Conservation (phyloP, 305 asterid genomes). For the Fraxinus angustifolia region DNA sequence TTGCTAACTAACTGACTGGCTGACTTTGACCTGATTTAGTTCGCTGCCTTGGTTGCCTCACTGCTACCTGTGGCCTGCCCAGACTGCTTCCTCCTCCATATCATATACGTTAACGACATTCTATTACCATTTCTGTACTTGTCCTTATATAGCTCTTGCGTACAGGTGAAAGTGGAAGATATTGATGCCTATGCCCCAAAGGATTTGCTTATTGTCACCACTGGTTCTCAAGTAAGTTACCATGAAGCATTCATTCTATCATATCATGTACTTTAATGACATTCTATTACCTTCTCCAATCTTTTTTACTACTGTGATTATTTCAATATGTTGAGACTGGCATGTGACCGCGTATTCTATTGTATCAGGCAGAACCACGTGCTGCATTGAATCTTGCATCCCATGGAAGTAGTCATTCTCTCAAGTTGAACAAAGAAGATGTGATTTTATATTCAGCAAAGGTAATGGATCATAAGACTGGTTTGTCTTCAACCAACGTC, state of each 20-base stretch:
- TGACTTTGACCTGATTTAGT: neutral
- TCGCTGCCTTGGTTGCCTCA: neutral
- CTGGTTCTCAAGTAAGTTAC: conserved; percentile 95
- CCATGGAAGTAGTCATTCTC: conserved; percentile 90
- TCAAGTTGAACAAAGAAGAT: conserved; percentile 85
- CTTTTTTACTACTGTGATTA: conserved; percentile 16
- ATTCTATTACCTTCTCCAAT: conserved; percentile 1
- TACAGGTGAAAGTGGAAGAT: conserved; percentile 92
- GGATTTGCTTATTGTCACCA: conserved; percentile 95
- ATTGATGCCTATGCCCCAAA: conserved; percentile 94
- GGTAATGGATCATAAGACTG: conserved; percentile 41
- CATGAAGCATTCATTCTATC: neutral
- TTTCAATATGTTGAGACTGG: conserved; percentile 21
- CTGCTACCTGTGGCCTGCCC: neutral
- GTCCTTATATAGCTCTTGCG: conserved; percentile 26
- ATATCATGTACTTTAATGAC: neutral
- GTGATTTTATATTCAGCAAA: conserved; percentile 92
- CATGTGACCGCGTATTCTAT: conserved; percentile 27
- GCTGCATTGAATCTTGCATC: conserved; percentile 99
- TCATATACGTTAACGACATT: conserved; percentile 13
- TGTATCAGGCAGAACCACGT: conserved; percentile 97
- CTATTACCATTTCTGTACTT: conserved; percentile 3
- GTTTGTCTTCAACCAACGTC: conserved; percentile 1
- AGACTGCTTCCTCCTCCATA: neutral
- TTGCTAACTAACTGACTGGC: neutral